Base-by-base conservation (phyloP, 2,329 filamentous ascomycete species). In the Ophidiomyces ophidiicola region DNA sequence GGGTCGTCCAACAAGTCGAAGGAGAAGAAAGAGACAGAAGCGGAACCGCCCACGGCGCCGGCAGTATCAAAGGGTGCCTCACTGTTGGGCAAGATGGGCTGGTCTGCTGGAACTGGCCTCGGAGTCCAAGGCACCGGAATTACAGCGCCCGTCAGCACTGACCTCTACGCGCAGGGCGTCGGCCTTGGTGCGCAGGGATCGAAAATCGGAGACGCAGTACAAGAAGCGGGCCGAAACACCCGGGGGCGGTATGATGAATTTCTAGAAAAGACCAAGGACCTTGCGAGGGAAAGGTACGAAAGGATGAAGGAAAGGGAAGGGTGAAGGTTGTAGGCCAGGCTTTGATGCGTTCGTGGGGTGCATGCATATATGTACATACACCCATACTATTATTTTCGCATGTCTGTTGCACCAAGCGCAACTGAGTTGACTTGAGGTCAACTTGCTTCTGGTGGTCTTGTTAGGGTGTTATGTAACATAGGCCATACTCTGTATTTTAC, bases 11-110 rank as follows among this genome's bases (percentile, higher is more conserved):
- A 51, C 43, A 34, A 55, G 5, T 44, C 52, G 2, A 56, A 59
- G 42, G 49, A 58, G 2, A 60, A 62, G 15, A 58, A 61, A 21
- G 48, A 44, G 33, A 44, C 39, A 7, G 32, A 57, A 41, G 52
- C 57, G 24, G 52, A 53, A 5, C 48, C 52, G n/a, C 31, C 53
- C 0, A 48, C 53, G 0, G 51, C 49, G 1, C 51, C 59, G 20
- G 43, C 46, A 1, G 53, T 56, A 10, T 69, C 67, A 3, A 69
- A 69, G 50, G 67, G 67, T n/a, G 67, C 67, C 2, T 61, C 66
- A 2, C 56, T 70, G 10, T 59, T 70, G 7, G 64, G 61, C 42
- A 69, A 69, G 43, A 69, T 70, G 67, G 67, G 67, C 12, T 69
- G 67, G 62, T 61, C 59, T 1, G 62, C 58, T 3, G 67, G 67